phyloP scores from a whole-genome alignment of 305 asterid genomes.

The Fraxinus ornus region DNA sequence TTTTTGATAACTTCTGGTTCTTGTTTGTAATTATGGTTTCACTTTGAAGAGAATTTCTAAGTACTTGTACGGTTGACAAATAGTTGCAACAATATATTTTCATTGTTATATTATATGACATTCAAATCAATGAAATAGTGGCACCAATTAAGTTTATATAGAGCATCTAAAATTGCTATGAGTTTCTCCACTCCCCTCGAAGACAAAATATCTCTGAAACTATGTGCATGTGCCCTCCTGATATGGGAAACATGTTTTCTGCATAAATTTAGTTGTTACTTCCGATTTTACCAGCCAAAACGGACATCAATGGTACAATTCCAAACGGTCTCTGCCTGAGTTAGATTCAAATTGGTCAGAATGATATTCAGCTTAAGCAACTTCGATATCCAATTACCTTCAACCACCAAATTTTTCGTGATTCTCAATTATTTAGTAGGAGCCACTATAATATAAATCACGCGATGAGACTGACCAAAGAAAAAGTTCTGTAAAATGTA shows the following conservation, averaged over 20 bases:
- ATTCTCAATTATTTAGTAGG: background rate
- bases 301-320: background rate
- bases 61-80: background rate
- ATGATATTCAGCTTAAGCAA: background rate
- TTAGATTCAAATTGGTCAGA: background rate
- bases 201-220: background rate
- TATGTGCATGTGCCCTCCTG: background rate
- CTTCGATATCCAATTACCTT: background rate
- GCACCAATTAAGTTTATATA: background rate
- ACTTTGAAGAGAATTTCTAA: background rate
- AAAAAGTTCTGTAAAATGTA: background rate
- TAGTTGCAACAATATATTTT: background rate
- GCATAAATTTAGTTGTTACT: background rate
- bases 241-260: background rate
- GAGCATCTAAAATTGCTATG: background rate
- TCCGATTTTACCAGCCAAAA: background rate
- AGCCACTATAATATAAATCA: background rate
- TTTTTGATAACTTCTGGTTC: background rate
- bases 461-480: background rate
- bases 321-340: background rate
- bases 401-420: background rate
- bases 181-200: background rate
- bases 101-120: background rate
- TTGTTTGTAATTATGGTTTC: background rate
- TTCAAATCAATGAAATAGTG: background rate